Evolutionary conservation across 768 basidiomycete species (phyloP), one percentile per base, ranked within the genome.

Genomic region (Macrolepiota fuliginosa): DNA sequence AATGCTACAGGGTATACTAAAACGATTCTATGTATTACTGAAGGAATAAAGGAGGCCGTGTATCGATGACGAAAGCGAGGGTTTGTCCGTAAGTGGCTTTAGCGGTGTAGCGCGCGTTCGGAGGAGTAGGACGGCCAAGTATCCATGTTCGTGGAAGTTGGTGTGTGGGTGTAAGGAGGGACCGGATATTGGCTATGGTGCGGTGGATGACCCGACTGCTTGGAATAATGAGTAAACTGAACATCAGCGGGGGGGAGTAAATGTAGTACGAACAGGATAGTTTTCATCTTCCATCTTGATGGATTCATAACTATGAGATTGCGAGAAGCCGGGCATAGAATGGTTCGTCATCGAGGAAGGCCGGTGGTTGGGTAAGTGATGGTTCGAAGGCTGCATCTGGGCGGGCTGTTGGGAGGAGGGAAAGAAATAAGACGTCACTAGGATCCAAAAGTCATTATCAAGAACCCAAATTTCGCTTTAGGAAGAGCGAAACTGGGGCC

Each of bases 51-150:
- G 27, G n/a, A 25, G 22, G 22, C 17, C 24, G 35, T 7, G 7
- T 22, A 47, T 47, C 25, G 35, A 50, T 39, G 47, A 35, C 22
- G 25, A 35, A 54, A 58, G 39, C 54, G 40, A 61, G 51, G 51
- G 53, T 62, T 51, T 37, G 50, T 52, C 25, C 13, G 25, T 40
- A 61, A 57, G 42, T 59, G 39, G 52, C 60, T 73, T 77, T 80
- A 88, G 66, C 85, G 82, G 70, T 86, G 86, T 39, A 87, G 73
- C 7, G 80, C 78, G 36, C 88, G 83, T 71, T 88, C 87, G 39
- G 87, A 83, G 51, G 87, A 86, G 61, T 88, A 88, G 64, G 63
- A 64, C 24, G 88, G 83, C 88, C 88, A 89, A n/a, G 60, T 47
- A 45, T 87, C 83, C 71, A 87, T 79, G 37, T 76, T 74, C 53